A percentile compares a stretch with the other conserved stretches of the same genome.
These are phyloP conservation scores for Penicillium ochrochloron DNA, from an alignment of 495 filamentous ascomycete genomes.

Conservation along the genomic window DNA sequence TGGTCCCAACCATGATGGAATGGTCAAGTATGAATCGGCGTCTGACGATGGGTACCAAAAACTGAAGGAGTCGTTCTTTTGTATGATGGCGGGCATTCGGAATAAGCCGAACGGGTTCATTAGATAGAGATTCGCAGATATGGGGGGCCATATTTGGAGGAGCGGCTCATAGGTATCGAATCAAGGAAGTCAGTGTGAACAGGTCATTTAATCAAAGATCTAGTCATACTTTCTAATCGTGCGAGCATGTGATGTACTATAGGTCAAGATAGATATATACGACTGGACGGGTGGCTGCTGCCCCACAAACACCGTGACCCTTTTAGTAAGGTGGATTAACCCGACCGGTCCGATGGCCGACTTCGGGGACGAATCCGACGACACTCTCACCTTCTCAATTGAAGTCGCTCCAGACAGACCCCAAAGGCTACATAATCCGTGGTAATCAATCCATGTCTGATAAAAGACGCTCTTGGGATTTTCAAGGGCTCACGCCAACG, in stretches of 20 bases:
- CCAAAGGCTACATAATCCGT: background rate
- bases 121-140: background rate
- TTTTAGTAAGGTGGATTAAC: background rate
- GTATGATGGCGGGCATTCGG: background rate
- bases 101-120: background rate
- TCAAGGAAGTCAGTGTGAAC: background rate
- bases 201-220: too few species aligned
- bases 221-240: too few species aligned
- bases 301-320: background rate
- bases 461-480: background rate
- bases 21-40: background rate
- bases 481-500: background rate
- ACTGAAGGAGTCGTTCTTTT: background rate
- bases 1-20: background rate
- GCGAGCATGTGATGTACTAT: background rate
- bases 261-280: background rate
- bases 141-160: too few species aligned
- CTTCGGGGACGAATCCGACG: background rate
- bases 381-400: background rate
- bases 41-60: background rate
- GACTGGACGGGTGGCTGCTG: background rate
- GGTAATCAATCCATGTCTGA: background rate
- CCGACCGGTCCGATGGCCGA: background rate
- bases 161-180: too few species aligned
- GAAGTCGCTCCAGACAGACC: background rate